Base-by-base conservation (phyloP, 164 flowering plant genomes). In the Macadamia tetraphylla region DNA sequence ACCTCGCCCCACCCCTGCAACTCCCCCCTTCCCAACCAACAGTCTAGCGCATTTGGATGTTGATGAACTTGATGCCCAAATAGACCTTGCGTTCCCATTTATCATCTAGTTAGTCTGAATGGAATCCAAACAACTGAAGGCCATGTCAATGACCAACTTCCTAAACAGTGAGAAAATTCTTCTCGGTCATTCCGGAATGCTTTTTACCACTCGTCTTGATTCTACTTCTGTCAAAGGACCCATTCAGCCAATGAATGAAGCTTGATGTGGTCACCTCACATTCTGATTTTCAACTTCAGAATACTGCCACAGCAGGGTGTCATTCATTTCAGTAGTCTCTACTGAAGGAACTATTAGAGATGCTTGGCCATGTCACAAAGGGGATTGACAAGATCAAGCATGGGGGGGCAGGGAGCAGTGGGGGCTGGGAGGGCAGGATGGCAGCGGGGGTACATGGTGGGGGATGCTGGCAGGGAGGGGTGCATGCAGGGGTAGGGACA, bases 31-130 rank as follows among this genome's bases (percentile, higher is more conserved):
- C 23, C 23, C 23, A 23, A 23, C 23, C 23, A 23, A 23, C 23
- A 23, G 23, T 23, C 23, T 23, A 23, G 23, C 23, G 23, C 23
- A 23, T 23, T 68, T 75, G 72, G 62, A 65, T 85, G 59, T 78
- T 91, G 68, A 74, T 79, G 73, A 82, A 75, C 74, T 80, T 88
- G 58, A 57, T 82, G 62, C 86, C 90, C 29, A 69, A 70, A 17
- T 88, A 90, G 79, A 70, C 83, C 84, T 35, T 65, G 71, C 69
- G 71, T 74, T 44, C 44, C 69, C 6, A 69, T 67, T 76, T 82
- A 62, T 73, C 83, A 66, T 51, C 60, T 78, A 69, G 58, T 65
- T 62, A 46, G 63, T 71, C 80, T 64, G 67, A 62, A 66, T 73
- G 64, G 44, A 55, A 71, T 60, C 70, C 80, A 14, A 74, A 51